These are phyloP conservation scores for Coemansia sp. DNA, from an alignment of 192 early-diverging fungal species.

Conservation along the genomic window DNA sequence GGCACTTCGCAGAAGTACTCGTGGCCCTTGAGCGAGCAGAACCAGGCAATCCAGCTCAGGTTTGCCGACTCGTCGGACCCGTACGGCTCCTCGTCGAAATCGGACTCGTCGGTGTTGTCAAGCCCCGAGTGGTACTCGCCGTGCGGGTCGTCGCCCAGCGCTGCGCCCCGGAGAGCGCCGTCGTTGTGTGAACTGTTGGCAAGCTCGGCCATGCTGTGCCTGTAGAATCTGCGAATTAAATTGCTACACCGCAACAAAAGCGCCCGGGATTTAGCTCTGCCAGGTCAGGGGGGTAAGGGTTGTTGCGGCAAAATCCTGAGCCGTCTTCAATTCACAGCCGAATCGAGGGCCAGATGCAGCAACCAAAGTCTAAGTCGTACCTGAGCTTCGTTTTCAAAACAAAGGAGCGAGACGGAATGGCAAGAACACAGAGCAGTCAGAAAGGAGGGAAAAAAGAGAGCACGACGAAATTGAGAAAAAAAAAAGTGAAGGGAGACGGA, in stretches of 20 bases:
- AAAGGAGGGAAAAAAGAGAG: too few species aligned
- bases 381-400: conserved; percentile 3
- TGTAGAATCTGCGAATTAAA: conserved; percentile 29
- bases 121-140: conserved; percentile 27
- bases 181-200: conserved; percentile 19
- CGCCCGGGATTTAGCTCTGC: not conserved
- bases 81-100: conserved; percentile 40
- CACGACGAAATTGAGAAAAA: too few species aligned
- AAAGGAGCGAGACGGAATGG: too few species aligned
- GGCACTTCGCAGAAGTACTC: conserved; percentile 75
- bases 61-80: conserved; percentile 40
- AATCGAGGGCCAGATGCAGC: too few species aligned
- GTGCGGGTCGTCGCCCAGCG: conserved; percentile 8
- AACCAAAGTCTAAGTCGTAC: too few species aligned
- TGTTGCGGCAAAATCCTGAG: not conserved
- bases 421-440: too few species aligned
- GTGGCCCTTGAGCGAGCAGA: conserved; percentile 67
- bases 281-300: too few species aligned
- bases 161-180: not conserved
- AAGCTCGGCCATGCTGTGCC: conserved; percentile 41
- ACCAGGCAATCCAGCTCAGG: conserved; percentile 75
- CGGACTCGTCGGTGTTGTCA: conserved; percentile 41
- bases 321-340: too few species aligned
- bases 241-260: conserved; percentile 17
- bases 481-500: too few species aligned